These are phyloP conservation scores for Gigaspora rosea DNA, from an alignment of 192 early-diverging fungal genomes.

Conservation along the genomic window DNA sequence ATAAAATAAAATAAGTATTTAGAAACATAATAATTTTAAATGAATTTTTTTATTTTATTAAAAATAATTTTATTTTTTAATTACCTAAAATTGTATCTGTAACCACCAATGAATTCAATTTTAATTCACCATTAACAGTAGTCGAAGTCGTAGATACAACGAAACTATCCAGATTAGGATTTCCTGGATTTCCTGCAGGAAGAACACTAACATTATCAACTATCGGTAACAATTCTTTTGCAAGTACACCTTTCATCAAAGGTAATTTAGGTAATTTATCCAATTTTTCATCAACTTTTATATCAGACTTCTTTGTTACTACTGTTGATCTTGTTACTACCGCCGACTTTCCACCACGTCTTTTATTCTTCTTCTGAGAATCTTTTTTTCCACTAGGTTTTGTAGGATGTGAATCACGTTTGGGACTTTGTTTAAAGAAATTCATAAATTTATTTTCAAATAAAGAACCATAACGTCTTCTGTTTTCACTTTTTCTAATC, in stretches of 20 bases:
- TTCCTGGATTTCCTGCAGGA: background rate
- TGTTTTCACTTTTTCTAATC: background rate
- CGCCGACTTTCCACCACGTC: background rate
- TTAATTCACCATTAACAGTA: constrained; percentile 36
- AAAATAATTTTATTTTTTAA: too few relatives aligned
- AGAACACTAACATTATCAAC: background rate
- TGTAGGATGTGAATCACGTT: background rate
- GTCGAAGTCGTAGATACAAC: background rate
- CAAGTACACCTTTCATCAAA: background rate
- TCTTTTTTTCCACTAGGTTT: background rate
- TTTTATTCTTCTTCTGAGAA: constrained; percentile 11
- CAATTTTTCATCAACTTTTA: constrained; percentile 23
- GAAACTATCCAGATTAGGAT: background rate
- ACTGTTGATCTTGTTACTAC: background rate
- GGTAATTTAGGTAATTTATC: background rate
- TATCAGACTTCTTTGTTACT: background rate
- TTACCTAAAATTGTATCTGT: constrained; percentile 52
- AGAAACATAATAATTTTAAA: background rate
- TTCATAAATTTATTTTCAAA: too few relatives aligned
- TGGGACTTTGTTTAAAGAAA: too few relatives aligned
- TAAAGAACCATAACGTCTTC: too few relatives aligned
- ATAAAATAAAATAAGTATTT: too few relatives aligned
- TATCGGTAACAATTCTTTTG: background rate
- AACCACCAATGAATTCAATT: constrained; percentile 58
- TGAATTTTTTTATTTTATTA: too few relatives aligned